Evolutionary conservation across 371 early-diverging fungal species (phyloP), one percentile per base, ranked within the genome.

Genomic region (Apophysomyces sp.): DNA sequence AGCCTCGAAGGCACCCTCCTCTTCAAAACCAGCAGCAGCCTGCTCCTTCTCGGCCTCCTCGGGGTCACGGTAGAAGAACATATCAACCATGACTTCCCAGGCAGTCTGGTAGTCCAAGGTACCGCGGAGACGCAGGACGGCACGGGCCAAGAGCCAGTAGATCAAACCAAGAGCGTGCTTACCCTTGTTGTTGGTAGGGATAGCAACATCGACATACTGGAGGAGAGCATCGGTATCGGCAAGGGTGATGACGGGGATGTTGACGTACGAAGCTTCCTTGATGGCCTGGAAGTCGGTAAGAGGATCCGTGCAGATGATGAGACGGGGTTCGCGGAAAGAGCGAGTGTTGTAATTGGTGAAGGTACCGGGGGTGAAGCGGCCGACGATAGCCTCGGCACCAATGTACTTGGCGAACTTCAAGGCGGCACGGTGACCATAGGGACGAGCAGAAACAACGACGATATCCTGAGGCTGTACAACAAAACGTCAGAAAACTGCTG

Each of bases 321-420:
- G 77, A 61, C 98, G 91, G 67, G 99, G 99, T 83, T 99, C 99
- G 78, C 93, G 92, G 91, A 99, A 97, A 61, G 94, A 85, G 72
- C 95, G 97, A 69, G 99, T 99, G 83, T 94, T 95, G 86, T 98
- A 94, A 86, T 99, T 99, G 75, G 99, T 99, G 87, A 99, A 99
- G 78, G 96, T 98, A 86, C 99, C 99, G 66, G 99, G 99, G 74
- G 99, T 98, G 93, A 99, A 99, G 69, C 99, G 94, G 78, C 99
- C 99, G 59, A 98, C 98, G 65, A 98, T 92, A 73, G 98, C 96
- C 76, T 94, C 94, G 56, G 96, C 94, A 62, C 98, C 98, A 69
- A 96, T 96, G 89, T 94, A 92, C 71, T 94, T 90, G 61, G 98
- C 97, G 82, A 95, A 99, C 89, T 99, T 99, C 62, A 96, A 86